Conservation (phyloP, 768 basidiomycete species). For the Suillus variegatus region DNA sequence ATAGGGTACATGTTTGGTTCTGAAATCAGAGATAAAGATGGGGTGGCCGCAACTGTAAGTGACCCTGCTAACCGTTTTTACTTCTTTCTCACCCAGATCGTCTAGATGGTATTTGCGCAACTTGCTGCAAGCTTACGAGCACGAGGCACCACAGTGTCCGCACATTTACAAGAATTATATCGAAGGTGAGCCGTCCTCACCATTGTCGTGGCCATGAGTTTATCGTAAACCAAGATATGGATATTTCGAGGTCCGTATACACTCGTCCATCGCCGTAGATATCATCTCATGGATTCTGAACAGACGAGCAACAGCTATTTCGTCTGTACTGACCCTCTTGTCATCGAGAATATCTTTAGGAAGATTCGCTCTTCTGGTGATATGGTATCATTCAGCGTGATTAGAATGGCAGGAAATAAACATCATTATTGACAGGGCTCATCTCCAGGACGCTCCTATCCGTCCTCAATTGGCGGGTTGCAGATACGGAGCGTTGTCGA, state of each 20-base stretch:
- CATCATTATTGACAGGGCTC: conserved; percentile 17
- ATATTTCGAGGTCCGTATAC: conserved; percentile 63
- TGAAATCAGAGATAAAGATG: conserved; percentile 84
- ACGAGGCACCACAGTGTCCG: conserved; percentile 54
- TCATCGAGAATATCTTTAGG: conserved; percentile 68
- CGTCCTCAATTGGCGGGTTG: conserved; percentile 59
- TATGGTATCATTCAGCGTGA: conserved; percentile 22
- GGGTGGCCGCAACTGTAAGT: conserved; percentile 75
- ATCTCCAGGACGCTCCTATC: conserved; percentile 47
- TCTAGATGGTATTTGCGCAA: conserved; percentile 68
- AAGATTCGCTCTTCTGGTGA: conserved; percentile 61
- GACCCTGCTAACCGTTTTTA: not conserved
- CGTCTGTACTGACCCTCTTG: conserved; percentile 65
- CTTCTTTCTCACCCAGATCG: not conserved
- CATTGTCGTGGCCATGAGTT: conserved; percentile 5
- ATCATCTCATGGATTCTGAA: not conserved
- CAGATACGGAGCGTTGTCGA: conserved; percentile 67
- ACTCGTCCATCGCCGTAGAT: not conserved
- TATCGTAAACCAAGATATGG: conserved; percentile 55
- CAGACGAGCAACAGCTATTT: conserved; percentile 86
- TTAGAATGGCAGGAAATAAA: not conserved
- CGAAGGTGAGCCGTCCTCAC: conserved; percentile 41
- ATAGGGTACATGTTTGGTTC: conserved; percentile 90
- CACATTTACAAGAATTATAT: conserved; percentile 66
- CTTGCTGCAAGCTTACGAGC: conserved; percentile 53